Percentiles rank a stretch among this genome's conserved stretches.
These are phyloP conservation scores for Salix arbutifolia DNA, from an alignment of 345 rosid genomes.

Conservation along the genomic window DNA sequence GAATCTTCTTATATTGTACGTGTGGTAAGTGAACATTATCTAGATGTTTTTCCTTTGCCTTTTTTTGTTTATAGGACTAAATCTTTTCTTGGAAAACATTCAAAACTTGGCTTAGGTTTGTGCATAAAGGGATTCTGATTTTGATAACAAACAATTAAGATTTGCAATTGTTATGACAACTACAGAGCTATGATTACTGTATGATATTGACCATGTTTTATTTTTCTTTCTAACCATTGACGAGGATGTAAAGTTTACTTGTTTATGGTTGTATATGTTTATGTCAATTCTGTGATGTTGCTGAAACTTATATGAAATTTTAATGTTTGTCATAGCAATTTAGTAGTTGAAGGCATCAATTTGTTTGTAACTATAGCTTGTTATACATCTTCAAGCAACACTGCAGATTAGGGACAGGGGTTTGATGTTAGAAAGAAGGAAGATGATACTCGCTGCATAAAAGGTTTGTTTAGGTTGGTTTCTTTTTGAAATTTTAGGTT, in stretches of 20 bases:
- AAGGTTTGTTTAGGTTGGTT: too few species aligned
- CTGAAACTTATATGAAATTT: neutral
- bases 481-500: too few species aligned
- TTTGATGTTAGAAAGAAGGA: slow-evolving; percentile 26
- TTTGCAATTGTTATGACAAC: slow-evolving; percentile 76
- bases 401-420: neutral
- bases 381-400: neutral
- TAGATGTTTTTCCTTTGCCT: neutral
- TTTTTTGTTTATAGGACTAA: neutral
- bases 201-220: neutral
- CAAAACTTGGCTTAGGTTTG: slow-evolving; percentile 48
- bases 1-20: slow-evolving; percentile 74
- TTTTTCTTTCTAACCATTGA: neutral
- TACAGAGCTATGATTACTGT: slow-evolving; percentile 61
- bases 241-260: neutral
- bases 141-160: slow-evolving; percentile 30
- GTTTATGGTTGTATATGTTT: neutral
- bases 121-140: slow-evolving; percentile 36
- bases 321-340: neutral
- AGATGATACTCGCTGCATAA: too few species aligned
- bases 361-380: neutral
- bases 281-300: neutral
- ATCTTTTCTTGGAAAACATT: neutral
- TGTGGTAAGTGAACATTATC: slow-evolving; percentile 60
- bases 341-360: neutral